Base-by-base conservation (phyloP, 257 asterid genomes). In the Lycium barbarum region DNA sequence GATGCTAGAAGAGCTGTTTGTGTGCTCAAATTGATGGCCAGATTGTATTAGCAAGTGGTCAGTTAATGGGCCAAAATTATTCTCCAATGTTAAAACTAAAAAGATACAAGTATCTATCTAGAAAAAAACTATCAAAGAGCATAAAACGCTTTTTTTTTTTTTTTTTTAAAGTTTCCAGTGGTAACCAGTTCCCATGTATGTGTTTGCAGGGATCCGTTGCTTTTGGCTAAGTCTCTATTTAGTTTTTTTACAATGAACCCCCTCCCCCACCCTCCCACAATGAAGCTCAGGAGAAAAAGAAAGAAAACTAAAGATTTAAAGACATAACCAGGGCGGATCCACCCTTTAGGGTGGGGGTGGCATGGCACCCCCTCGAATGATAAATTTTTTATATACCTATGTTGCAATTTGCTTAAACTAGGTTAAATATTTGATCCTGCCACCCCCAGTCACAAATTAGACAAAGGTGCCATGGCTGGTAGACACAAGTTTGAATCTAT, bases 1-100 rank as follows among this genome's bases (percentile, higher is more conserved):
- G 81, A 20, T 47, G 40, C 81, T 74, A 74, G 61, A 74, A 74
- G 47, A 67, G 20, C 74, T 35, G 35, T 12, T 67, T 67, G 18
- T 35, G 74, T 67, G 49, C 74, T 67, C 74, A 67, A 67, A 20
- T 67, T 67, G 12, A 67, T 12, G 73, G 49, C 45, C 9, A 33
- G 18, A 15, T 33, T 66, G 47, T 66, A 66, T 12, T 66, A 66
- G 45, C 73, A 26, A 33, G 4, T 65, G 38, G n/a, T 33, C 18
- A 12, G 47, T 66, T 33, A 35, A 13, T 33, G 73, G 73, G 43
- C 43, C 70, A 63, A 63, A 63, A 63, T 63, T 33, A 26, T 33
- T 67, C 74, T 65, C 12, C 10, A 35, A 35, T 35, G 22, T 67
- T 7, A 35, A 13, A 67, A 67, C 11, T 33, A 33, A 65, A 65